Conservation (phyloP, 192 early-diverging fungal genomes). For the Coemansia umbellata region DNA sequence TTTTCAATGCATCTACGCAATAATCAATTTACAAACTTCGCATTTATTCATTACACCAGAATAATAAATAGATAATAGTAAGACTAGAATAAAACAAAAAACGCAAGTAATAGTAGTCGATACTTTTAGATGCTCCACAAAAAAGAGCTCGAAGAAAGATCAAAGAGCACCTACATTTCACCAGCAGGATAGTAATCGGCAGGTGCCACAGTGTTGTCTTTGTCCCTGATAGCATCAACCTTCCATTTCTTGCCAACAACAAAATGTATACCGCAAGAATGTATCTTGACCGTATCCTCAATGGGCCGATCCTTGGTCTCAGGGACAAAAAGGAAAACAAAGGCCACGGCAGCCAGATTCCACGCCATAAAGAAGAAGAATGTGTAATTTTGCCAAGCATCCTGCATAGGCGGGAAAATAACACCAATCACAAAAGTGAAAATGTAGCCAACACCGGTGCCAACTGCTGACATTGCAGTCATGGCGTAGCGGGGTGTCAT, state of each 20-base stretch:
- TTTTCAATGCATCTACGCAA: too few species aligned
- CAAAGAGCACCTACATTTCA: too few species aligned
- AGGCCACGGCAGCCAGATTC: slow-evolving; percentile 61
- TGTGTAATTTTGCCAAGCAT: slow-evolving; percentile 48
- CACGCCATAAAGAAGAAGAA: slow-evolving; percentile 71
- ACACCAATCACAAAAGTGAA: slow-evolving; percentile 61
- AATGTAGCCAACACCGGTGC: slow-evolving; percentile 72
- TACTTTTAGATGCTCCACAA: too few species aligned
- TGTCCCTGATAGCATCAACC: slow-evolving; percentile 24
- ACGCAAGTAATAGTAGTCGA: too few species aligned
- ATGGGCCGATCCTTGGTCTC: slow-evolving; percentile 79
- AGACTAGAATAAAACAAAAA: too few species aligned
- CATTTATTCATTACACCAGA: too few species aligned
- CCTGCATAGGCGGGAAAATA: slow-evolving; percentile 57
- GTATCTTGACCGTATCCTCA: slow-evolving; percentile 57
- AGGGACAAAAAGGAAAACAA: slow-evolving; percentile 69
- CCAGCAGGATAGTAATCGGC: background rate
- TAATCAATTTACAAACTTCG: too few species aligned
- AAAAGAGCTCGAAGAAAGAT: too few species aligned
- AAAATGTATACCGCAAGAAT: slow-evolving; percentile 47
- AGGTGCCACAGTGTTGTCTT: background rate
- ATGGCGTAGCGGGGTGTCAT: slow-evolving; percentile 72
- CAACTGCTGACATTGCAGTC: slow-evolving; percentile 64
- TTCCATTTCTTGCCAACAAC: slow-evolving; percentile 50
- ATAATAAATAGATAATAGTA: too few species aligned